Percentiles rank a stretch among this genome's conserved stretches.
phyloP scores from a whole-genome alignment of 345 rosid genomes.

The Odontarrhena argentea region DNA sequence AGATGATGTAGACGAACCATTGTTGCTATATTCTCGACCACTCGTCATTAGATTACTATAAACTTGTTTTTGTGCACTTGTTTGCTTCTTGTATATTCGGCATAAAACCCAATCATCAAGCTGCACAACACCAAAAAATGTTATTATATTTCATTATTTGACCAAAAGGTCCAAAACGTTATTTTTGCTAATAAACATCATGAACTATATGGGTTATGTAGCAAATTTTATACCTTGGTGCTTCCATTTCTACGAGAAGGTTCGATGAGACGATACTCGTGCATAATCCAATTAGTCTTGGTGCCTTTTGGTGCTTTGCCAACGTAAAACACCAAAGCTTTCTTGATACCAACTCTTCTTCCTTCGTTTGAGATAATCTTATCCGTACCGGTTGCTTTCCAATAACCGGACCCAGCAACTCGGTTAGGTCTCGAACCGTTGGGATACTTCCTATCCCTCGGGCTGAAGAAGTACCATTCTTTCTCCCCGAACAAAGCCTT shows the following conservation, averaged over 20 bases:
- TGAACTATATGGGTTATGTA: too few relatives aligned
- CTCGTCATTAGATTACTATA: conserved; percentile 39
- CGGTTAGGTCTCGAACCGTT: conserved; percentile 94
- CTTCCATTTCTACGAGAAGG: conserved; percentile 60
- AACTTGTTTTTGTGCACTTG: conserved; percentile 57
- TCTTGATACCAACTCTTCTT: conserved; percentile 86
- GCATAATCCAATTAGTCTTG: conserved; percentile 99
- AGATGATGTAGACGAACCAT: conserved; percentile 61
- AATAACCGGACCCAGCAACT: conserved; percentile 93
- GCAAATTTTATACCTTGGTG: conserved; percentile 51
- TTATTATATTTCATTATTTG: background rate
- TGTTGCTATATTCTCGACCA: conserved; percentile 64
- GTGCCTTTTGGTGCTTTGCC: conserved; percentile 95
- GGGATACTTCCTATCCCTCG: conserved; percentile 90
- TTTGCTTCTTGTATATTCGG: conserved; percentile 82
- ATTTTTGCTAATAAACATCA: too few relatives aligned
- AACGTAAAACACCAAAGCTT: conserved; percentile 86
- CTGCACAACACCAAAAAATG: conserved; percentile 37
- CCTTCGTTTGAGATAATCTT: conserved; percentile 70
- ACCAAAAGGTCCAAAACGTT: too few relatives aligned
- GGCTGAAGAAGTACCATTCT: conserved; percentile 97
- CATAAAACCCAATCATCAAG: conserved; percentile 97
- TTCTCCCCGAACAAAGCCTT: conserved; percentile 90
- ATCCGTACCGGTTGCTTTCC: conserved; percentile 99
- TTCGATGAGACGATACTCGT: conserved; percentile 86